Evolutionary conservation across 2,329 filamentous ascomycete species (phyloP), one percentile per base, ranked within the genome.

Genomic region (Penicillium sp.): DNA sequence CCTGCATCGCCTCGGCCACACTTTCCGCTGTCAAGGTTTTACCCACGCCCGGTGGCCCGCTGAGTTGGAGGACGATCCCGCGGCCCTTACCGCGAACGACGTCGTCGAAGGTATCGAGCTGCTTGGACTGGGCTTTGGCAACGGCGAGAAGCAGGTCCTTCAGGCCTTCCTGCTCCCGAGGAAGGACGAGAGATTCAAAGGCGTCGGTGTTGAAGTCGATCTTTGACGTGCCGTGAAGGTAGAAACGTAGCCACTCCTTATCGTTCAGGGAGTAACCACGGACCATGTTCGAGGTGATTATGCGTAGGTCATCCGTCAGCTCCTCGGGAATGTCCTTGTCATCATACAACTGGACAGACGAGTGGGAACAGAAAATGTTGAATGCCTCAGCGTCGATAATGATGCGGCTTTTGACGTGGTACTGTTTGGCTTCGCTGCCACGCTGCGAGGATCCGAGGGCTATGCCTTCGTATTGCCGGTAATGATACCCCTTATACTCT

Each of bases 21-120:
- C 75, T 77, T 63, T 83, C 81, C 6, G 78, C 79, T 4, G 81
- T 83, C 24, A 82, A 66, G 0, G 83, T 85, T 70, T 85, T 85
- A 14, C 82, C 83, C 2, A 83, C 80, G 3, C 83, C 83, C 0
- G 82, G 82, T 0, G 79, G 79, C 2, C 82, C 82, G 46, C 74
- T 77, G 2, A 85, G 75, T 4, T 84, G 74, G 56, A 84, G 73
- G 55, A 84, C 82, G 54, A 83, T 77, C 10, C 82, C 82, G 16
- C 75, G 75, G 13, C 82, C 83, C 64, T 85, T 85, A 33, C 81
- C 82, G 31, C 78, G 73, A 27, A 85, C 79, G 18, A 83, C 71
- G 61, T 84, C 81, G 64, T 83, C 80, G 61, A 83, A 82, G 10
- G 63, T 53, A 31, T 73, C 73, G 18, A 70, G 64, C 37, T 77